Base-by-base conservation (phyloP, 2,329 filamentous ascomycete species). In the Ophiosphaerella herpotricha region DNA sequence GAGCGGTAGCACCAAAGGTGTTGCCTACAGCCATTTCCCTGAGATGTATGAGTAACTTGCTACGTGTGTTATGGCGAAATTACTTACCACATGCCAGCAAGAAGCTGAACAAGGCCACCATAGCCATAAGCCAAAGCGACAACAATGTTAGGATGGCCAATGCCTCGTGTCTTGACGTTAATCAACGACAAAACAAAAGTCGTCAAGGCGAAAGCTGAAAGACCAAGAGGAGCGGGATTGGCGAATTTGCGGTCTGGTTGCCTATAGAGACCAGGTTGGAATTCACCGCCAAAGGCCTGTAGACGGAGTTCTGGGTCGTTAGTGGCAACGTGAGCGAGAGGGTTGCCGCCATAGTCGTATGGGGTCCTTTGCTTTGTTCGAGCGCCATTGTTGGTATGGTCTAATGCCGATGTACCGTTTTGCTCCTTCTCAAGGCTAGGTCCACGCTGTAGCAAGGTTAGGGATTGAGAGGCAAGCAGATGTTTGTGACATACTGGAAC, bases 151-250 rank as follows among this genome's bases (percentile, higher is more conserved):
- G 78, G 77, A 38, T 70, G 65, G 8, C 54, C 58, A 54, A 80
- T 73, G 49, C 68, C 67, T 8, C 63, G 66, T 4, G 77, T 78
- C 31, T 74, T 73, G 56, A 80, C 58, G 58, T 80, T 80, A 70
- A 80, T 78, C 41, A 76, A 61, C 5, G 77, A 78, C 45, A 87
- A 77, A 12, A 84, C 77, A 63, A 87, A 86, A 8, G 84, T 86
- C 8, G 85, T 86, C 56, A 85, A 66, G n/a, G 84, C 83, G 71
- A 88, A 87, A 73, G 82, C 83, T 43, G 82, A 80, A 39, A 85
- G 77, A 48, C 83, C 83, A 18, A 85, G 76, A 8, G 83, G 83
- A 50, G 82, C 82, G 39, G 83, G 83, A 67, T 85, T 85, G 66
- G 77, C 83, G 63, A 83, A 77, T 54, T 80, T 81, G 69, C 73